Evolutionary conservation across 257 asterid species (phyloP).

Genomic region (Prunella vulgaris): DNA sequence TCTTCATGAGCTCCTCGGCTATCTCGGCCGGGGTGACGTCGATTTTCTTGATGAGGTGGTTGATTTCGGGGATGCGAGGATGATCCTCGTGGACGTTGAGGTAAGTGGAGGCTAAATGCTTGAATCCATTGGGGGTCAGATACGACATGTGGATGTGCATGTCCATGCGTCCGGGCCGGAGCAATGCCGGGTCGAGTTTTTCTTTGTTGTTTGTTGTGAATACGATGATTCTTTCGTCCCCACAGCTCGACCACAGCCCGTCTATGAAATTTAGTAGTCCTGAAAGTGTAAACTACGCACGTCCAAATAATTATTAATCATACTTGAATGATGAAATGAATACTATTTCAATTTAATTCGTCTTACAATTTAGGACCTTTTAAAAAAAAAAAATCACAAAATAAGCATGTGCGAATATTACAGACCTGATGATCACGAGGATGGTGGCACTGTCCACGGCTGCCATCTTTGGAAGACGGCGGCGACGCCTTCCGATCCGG

Average conservation of each 20-base stretch:
- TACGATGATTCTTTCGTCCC: conserved; percentile 62
- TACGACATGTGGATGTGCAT: conserved; percentile 76
- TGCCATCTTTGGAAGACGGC: neutral
- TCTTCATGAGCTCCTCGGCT: conserved; percentile 72
- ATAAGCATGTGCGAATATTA: too few relatives aligned
- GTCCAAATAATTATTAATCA: too few relatives aligned
- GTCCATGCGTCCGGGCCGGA: conserved; percentile 89
- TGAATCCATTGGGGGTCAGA: conserved; percentile 52
- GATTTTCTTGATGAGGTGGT: conserved; percentile 31
- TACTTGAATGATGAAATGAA: too few relatives aligned
- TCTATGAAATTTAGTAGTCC: conserved; percentile 77
- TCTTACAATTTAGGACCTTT: too few relatives aligned
- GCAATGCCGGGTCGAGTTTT: conserved; percentile 68
- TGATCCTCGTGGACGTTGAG: conserved; percentile 30
- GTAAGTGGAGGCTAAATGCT: conserved; percentile 49
- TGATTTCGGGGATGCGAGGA: conserved; percentile 30
- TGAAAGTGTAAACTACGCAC: conserved; percentile 48
- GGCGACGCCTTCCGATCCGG: conserved; percentile 34
- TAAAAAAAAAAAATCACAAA: too few relatives aligned
- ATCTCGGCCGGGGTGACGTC: conserved; percentile 68
- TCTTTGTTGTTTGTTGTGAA: conserved; percentile 77
- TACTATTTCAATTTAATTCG: too few relatives aligned
- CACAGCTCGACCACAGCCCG: conserved; percentile 85
- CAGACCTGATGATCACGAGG: conserved; percentile 33
- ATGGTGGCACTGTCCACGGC: conserved; percentile 9